Percentiles rank a stretch among this genome's conserved stretches.
These are phyloP conservation scores for Colletotrichum lentis DNA, from an alignment of 2,329 filamentous ascomycete species.

Conservation along the genomic window DNA sequence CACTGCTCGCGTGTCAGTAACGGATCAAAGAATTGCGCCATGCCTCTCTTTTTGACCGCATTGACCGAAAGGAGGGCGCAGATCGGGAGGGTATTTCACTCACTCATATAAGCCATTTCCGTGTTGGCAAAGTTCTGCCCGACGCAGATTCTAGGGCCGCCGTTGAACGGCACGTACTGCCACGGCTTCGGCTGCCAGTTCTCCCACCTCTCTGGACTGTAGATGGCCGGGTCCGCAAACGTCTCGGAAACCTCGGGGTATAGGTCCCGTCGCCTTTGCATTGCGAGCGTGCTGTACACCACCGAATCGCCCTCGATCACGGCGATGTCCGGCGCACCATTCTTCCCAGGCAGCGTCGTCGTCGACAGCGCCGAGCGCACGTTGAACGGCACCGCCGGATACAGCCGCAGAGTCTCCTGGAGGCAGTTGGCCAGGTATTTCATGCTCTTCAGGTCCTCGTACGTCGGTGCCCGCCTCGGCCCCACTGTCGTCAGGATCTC, in stretches of 20 bases:
- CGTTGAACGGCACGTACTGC: conserved; percentile 58
- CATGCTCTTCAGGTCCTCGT: conserved; percentile 61
- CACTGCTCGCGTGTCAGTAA: conserved; percentile 44
- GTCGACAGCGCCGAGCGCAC: conserved; percentile 75
- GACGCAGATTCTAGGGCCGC: conserved; percentile 52
- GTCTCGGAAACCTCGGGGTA: conserved; percentile 54
- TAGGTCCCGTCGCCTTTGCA: conserved; percentile 60
- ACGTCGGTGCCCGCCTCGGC: conserved; percentile 40
- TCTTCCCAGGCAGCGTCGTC: conserved; percentile 70
- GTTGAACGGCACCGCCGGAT: conserved; percentile 83
- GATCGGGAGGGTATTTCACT: conserved; percentile 34
- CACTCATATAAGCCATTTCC: conserved; percentile 61
- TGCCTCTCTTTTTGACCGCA: background rate
- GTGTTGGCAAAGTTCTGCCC: conserved; percentile 68
- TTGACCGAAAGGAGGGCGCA: conserved; percentile 42
- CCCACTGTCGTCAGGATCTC: conserved; percentile 61
- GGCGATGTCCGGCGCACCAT: conserved; percentile 50
- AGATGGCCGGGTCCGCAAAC: conserved; percentile 50
- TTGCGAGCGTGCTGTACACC: conserved; percentile 59
- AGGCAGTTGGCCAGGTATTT: conserved; percentile 78
- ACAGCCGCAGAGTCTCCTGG: conserved; percentile 80
- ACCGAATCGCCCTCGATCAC: conserved; percentile 57
- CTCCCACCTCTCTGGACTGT: conserved; percentile 61
- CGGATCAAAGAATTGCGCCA: background rate
- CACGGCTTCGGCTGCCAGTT: conserved; percentile 60